A percentile compares a stretch with the other conserved stretches of the same genome.
These are phyloP conservation scores for Aphanomyces astaci DNA, from an alignment of 352 stramenopile species.

Conservation along the genomic window DNA sequence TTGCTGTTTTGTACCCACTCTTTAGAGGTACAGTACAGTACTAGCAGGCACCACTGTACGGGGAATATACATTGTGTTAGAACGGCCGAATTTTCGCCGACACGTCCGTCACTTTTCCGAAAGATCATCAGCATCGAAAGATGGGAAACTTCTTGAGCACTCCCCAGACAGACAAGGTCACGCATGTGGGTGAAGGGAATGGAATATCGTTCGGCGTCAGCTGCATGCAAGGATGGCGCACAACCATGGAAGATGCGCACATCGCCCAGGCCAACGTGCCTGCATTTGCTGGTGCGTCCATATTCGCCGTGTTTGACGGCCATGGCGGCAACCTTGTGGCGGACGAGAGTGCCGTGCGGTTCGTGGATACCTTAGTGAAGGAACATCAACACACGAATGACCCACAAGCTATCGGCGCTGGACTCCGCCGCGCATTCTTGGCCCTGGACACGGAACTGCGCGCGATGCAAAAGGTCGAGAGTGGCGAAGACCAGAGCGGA, in stretches of 20 bases:
- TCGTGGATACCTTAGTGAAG: slow-evolving; percentile 35
- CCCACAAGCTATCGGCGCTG: slow-evolving; percentile 43
- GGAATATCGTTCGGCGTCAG: slow-evolving; percentile 54
- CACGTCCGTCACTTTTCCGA: neutral
- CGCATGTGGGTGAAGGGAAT: slow-evolving; percentile 41
- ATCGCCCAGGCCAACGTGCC: slow-evolving; percentile 40
- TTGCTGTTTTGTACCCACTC: no score
- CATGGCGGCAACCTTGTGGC: slow-evolving; percentile 56
- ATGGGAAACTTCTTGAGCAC: slow-evolving; percentile 80
- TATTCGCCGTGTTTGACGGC: slow-evolving; percentile 78
- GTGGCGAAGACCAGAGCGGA: slow-evolving; percentile 56
- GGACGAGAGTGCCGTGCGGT: slow-evolving; percentile 36
- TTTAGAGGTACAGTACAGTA: neutral
- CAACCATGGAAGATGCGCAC: slow-evolving; percentile 77
- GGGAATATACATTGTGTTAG: neutral
- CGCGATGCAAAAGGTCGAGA: slow-evolving; percentile 36
- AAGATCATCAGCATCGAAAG: neutral
- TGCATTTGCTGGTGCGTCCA: slow-evolving; percentile 35
- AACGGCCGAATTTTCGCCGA: neutral
- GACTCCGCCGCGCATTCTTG: slow-evolving; percentile 57
- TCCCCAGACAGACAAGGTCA: slow-evolving; percentile 73
- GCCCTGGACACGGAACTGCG: slow-evolving; percentile 53
- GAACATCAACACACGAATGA: slow-evolving; percentile 21
- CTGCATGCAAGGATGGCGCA: slow-evolving; percentile 77
- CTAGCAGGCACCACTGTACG: no score